Percentiles rank a stretch among this genome's conserved stretches.
Evolutionary conservation across 2,329 filamentous ascomycete species (phyloP).

Genomic region (Bertia moriformis): DNA sequence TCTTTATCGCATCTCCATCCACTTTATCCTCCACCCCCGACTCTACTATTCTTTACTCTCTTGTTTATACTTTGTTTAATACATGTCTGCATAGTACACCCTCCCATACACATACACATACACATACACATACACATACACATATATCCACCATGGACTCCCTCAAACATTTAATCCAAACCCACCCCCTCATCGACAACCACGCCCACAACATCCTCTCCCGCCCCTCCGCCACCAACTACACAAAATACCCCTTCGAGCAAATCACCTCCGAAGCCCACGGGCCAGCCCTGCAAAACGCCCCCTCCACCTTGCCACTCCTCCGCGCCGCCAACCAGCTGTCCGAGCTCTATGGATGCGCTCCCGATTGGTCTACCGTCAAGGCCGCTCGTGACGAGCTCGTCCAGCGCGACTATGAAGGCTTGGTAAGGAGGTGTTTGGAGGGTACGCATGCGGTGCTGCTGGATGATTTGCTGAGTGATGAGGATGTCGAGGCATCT

Average conservation of each 20-base stretch:
- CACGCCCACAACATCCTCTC: slow-evolving; percentile 31
- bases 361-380: slow-evolving; percentile 31
- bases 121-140: too few relatives aligned
- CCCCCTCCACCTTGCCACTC: slow-evolving; percentile 33
- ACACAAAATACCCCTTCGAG: neutral
- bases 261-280: slow-evolving; percentile 41
- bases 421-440: slow-evolving; percentile 32
- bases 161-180: slow-evolving; percentile 4
- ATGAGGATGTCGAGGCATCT: slow-evolving; percentile 10
- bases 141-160: neutral
- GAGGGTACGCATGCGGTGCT: slow-evolving; percentile 37
- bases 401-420: slow-evolving; percentile 19
- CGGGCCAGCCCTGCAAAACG: slow-evolving; percentile 35
- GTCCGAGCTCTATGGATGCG: neutral
- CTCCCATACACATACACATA: too few relatives aligned
- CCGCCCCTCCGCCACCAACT: neutral
- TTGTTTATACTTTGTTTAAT: too few relatives aligned
- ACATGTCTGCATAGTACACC: too few relatives aligned
- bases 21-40: too few relatives aligned
- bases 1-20: too few relatives aligned
- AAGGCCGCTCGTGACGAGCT: slow-evolving; percentile 21
- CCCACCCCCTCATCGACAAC: slow-evolving; percentile 29
- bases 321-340: slow-evolving; percentile 38
- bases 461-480: slow-evolving; percentile 38
- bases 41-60: too few relatives aligned